These are phyloP conservation scores for Rhynchospora tenuis DNA, from an alignment of 176 grass and related monocot genomes.

Conservation along the genomic window DNA sequence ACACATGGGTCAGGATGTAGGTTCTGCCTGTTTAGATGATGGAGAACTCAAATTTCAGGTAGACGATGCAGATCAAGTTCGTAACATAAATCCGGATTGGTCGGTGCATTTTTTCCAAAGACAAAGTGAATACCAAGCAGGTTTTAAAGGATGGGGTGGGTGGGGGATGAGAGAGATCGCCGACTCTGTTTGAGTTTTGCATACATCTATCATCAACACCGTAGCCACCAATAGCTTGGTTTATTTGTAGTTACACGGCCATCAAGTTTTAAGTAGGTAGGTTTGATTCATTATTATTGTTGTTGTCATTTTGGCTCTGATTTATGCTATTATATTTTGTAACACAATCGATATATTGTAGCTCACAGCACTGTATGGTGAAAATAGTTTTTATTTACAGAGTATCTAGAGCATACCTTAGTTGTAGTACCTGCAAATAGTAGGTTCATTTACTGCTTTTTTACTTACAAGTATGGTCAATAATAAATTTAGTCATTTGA, in stretches of 20 bases:
- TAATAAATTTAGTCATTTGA: neutral
- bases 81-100: conserved; percentile 78
- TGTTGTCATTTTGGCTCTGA: conserved; percentile 5
- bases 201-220: conserved; percentile 65
- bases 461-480: neutral
- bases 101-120: conserved; percentile 43
- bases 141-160: conserved; percentile 99
- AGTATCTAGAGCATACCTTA: neutral
- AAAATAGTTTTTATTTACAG: neutral
- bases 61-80: conserved; percentile 50
- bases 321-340: conserved; percentile 1
- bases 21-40: conserved; percentile 58
- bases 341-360: neutral
- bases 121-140: conserved; percentile 72
- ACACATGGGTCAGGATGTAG: conserved; percentile 70
- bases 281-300: neutral
- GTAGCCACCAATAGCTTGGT: neutral
- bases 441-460: neutral
- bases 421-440: neutral
- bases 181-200: conserved; percentile 91
- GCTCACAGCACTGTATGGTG: neutral
- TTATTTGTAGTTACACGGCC: neutral
- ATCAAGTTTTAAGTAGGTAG: neutral
- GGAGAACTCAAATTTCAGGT: conserved; percentile 36
- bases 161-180: conserved; percentile 80